Conservation (phyloP, 129 eudicot species). For the Heracleum sosnowskyi region DNA sequence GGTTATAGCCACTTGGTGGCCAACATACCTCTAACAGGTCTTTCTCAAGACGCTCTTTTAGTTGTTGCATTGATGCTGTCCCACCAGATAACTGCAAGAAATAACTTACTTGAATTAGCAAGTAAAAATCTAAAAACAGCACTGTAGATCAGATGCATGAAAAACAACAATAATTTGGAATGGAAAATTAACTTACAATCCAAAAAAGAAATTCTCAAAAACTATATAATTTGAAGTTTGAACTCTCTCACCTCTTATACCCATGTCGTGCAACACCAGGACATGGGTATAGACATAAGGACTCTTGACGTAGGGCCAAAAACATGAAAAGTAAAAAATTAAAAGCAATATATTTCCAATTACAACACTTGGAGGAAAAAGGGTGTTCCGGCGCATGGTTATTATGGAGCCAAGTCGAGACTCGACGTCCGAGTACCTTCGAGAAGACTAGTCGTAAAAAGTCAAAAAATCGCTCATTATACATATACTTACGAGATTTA, state of each 20-base stretch:
- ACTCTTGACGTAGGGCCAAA: background rate
- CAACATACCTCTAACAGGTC: slow-evolving; percentile 83
- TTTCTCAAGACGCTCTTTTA: slow-evolving; percentile 98
- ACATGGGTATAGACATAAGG: background rate
- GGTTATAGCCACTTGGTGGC: background rate
- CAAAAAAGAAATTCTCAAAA: background rate
- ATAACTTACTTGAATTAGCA: background rate
- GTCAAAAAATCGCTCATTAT: too few relatives aligned
- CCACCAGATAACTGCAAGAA: slow-evolving; percentile 86
- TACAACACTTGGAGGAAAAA: background rate
- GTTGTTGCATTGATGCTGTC: slow-evolving; percentile 92
- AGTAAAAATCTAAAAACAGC: background rate
- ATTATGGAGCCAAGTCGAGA: too few relatives aligned
- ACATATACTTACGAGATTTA: too few relatives aligned
- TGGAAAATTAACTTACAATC: background rate
- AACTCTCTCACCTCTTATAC: background rate
- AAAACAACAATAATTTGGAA: background rate
- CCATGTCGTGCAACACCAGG: background rate
- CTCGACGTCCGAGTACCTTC: too few relatives aligned
- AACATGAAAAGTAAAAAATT: background rate
- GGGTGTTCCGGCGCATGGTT: background rate
- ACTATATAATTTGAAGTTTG: background rate
- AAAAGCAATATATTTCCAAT: background rate
- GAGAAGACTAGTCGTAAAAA: too few relatives aligned
- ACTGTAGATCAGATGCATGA: background rate